phyloP scores from a whole-genome alignment of 257 asterid genomes.

The Parsonsia alboflavescens region DNA sequence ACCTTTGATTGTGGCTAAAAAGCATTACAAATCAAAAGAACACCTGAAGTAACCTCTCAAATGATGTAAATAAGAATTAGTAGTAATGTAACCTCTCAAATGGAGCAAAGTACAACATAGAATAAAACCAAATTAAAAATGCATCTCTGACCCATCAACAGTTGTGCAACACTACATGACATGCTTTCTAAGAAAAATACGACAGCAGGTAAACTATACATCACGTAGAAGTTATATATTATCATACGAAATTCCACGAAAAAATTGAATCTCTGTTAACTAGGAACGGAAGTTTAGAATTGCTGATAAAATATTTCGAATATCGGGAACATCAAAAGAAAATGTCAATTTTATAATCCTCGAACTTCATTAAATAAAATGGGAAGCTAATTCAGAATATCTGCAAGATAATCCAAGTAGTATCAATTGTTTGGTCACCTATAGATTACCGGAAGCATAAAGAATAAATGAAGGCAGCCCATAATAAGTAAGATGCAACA shows the following conservation, averaged over 20 bases:
- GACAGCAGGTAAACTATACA: neutral
- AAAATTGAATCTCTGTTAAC: neutral
- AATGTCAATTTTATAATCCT: neutral
- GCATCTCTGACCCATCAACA: neutral
- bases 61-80: too few relatives aligned
- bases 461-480: neutral
- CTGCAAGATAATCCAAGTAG: neutral
- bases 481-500: neutral
- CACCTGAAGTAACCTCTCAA: neutral
- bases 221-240: neutral
- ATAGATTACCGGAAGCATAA: neutral
- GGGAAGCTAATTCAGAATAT: neutral
- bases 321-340: neutral
- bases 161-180: neutral
- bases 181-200: neutral
- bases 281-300: neutral
- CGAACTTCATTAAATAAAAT: neutral
- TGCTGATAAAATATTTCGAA: neutral
- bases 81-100: neutral
- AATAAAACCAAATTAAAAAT: neutral
- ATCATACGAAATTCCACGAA: neutral
- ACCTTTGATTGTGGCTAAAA: neutral
- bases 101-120: neutral
- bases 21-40: neutral
- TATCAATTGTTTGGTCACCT: neutral